Evolutionary conservation across 1,284 basidiomycete species (phyloP).

Genomic region (Apiotrichum akiyoshidainum): DNA sequence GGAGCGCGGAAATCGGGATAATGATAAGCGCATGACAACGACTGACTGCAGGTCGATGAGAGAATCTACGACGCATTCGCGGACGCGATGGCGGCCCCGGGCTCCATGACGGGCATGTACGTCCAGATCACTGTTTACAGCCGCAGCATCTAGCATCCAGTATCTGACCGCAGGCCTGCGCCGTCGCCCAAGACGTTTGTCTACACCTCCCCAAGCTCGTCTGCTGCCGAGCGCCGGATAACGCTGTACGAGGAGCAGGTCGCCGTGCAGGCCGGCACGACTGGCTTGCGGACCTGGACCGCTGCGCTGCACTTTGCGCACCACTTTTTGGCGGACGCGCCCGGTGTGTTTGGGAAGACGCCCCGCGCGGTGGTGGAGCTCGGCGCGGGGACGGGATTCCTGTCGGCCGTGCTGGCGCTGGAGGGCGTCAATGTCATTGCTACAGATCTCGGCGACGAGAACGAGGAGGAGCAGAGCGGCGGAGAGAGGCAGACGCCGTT

Average conservation of each 20-base stretch:
- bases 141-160: no score
- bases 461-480: conserved; percentile 46
- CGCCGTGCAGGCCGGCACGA: conserved; percentile 50
- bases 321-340: conserved; percentile 32
- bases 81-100: conserved; percentile 28
- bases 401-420: conserved; percentile 43
- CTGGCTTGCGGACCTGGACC: conserved; percentile 50
- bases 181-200: conserved; percentile 50
- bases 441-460: conserved; percentile 55
- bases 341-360: conserved; percentile 8
- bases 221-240: conserved; percentile 25
- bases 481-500: conserved; percentile 42
- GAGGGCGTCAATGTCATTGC: conserved; percentile 66
- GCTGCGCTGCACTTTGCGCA: conserved; percentile 37
- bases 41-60: conserved; percentile 38
- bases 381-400: conserved; percentile 49
- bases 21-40: no score
- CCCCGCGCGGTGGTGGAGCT: conserved; percentile 36
- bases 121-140: no score
- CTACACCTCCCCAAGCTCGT: conserved; percentile 27
- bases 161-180: conserved; percentile 27
- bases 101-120: conserved; percentile 5
- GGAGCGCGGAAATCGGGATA: background rate
- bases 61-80: conserved; percentile 41
- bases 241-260: conserved; percentile 51